Percentiles rank a stretch among this genome's conserved stretches.
Conservation (phyloP, 108 stramenopile species). For the Cyclotella sp. region DNA sequence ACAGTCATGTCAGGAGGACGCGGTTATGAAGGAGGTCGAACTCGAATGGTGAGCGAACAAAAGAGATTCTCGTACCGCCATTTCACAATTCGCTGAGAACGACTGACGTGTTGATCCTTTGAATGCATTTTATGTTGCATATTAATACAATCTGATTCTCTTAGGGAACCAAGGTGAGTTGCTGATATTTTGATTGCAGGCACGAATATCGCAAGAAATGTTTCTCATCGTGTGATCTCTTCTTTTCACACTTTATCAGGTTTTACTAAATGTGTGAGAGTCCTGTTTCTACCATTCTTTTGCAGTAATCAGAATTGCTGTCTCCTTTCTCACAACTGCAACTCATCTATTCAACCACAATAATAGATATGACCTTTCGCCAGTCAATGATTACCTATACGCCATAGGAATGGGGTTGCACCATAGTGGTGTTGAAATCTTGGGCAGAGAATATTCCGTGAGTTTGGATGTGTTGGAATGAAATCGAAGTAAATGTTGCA, state of each 20-base stretch:
- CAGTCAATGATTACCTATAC: conserved; percentile 73
- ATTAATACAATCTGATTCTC: not conserved
- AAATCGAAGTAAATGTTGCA: not conserved
- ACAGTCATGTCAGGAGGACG: conserved; percentile 65
- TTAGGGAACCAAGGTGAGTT: conserved; percentile 67
- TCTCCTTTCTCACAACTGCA: not conserved
- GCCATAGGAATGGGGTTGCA: conserved; percentile 86
- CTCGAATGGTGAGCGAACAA: conserved; percentile 55
- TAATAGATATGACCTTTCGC: conserved; percentile 77
- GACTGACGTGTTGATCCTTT: not conserved
- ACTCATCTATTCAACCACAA: not conserved
- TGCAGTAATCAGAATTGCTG: not conserved
- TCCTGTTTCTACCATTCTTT: not conserved
- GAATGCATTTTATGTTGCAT: not conserved
- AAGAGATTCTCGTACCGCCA: not conserved
- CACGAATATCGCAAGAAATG: not conserved
- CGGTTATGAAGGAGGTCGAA: conserved; percentile 79
- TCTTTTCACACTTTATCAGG: not conserved
- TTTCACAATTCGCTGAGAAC: not conserved
- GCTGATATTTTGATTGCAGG: not conserved
- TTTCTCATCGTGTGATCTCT: too few relatives aligned
- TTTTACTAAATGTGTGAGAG: conserved; percentile 24
- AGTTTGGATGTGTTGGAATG: not conserved
- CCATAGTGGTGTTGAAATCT: conserved; percentile 89
- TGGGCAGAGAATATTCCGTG: conserved; percentile 74